Percentiles rank a stretch among this genome's conserved stretches.
Conservation (phyloP, 345 rosid genomes). For the Jatropha curcas region DNA sequence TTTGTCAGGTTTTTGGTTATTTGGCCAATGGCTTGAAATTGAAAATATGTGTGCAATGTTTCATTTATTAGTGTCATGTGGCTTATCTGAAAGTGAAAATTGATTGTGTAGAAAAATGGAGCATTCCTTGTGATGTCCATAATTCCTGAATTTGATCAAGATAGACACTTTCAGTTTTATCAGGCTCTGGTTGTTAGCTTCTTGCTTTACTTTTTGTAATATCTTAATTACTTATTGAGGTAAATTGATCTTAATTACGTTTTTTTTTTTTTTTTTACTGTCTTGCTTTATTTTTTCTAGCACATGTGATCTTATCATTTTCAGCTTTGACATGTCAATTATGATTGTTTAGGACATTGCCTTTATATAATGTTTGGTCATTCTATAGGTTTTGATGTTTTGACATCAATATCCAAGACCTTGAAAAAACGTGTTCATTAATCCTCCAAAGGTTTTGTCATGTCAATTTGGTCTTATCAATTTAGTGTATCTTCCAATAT, state of each 20-base stretch:
- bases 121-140: neutral
- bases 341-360: neutral
- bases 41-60: neutral
- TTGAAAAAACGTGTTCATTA: neutral
- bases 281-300: too few relatives aligned
- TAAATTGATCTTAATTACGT: too few relatives aligned
- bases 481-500: neutral
- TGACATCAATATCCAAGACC: neutral
- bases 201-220: too few relatives aligned
- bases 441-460: neutral
- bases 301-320: too few relatives aligned
- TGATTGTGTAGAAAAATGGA: neutral
- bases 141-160: neutral
- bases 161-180: too few relatives aligned
- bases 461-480: neutral
- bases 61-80: slow-evolving; percentile 8
- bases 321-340: neutral
- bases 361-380: neutral
- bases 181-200: too few relatives aligned
- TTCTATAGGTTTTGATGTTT: neutral
- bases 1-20: neutral
- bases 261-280: too few relatives aligned
- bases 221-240: too few relatives aligned
- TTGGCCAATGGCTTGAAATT: neutral
- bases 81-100: slow-evolving; percentile 10